Evolutionary conservation across 129 eudicot species (phyloP).

Genomic region (Artemisia tridentata): DNA sequence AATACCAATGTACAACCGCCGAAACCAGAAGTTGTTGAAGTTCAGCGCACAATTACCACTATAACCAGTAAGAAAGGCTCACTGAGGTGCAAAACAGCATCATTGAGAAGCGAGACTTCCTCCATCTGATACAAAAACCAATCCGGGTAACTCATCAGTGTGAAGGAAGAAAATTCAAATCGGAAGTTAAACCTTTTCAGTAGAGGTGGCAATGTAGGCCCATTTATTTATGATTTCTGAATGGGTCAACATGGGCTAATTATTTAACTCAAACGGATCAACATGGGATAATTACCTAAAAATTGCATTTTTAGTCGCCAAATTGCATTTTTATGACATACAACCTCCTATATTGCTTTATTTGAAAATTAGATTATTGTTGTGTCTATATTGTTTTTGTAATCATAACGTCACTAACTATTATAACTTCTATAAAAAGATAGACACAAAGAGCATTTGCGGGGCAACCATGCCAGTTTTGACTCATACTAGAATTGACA

Average conservation of each 20-base stretch:
- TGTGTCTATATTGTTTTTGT: background rate
- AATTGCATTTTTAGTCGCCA: background rate
- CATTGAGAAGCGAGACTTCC: conserved; percentile 93
- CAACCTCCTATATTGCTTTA: background rate
- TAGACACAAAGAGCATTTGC: background rate
- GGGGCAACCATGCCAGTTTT: background rate
- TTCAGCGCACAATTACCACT: conserved; percentile 99
- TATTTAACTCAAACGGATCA: background rate
- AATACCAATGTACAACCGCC: conserved; percentile 91
- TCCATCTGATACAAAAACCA: conserved; percentile 67
- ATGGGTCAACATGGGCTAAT: background rate
- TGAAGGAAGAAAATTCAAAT: background rate
- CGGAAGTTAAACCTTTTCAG: conserved; percentile 8
- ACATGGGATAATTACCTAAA: too few relatives aligned
- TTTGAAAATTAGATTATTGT: background rate
- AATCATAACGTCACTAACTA: background rate
- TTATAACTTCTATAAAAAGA: background rate
- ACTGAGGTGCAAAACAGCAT: conserved; percentile 91
- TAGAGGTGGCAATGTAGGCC: background rate
- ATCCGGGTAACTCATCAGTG: conserved; percentile 26
- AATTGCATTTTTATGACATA: background rate
- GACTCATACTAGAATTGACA: background rate
- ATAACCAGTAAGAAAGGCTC: conserved; percentile 98
- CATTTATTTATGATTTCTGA: too few relatives aligned
- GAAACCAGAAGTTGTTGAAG: conserved; percentile 98